These are phyloP conservation scores for Fusarium sarcochroum DNA, from an alignment of 2,329 filamentous ascomycete species.

Conservation along the genomic window DNA sequence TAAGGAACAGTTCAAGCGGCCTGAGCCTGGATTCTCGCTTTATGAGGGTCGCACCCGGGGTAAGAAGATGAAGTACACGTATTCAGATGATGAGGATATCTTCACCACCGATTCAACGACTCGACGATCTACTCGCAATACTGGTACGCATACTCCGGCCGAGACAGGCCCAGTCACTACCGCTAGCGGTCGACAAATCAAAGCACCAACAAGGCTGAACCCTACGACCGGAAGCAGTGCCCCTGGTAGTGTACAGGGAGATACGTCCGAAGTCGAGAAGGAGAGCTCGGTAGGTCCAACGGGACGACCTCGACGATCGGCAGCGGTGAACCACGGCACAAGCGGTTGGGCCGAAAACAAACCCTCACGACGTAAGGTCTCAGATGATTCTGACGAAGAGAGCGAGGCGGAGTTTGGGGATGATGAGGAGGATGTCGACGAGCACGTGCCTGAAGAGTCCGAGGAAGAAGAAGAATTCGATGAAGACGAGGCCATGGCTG, in stretches of 20 bases:
- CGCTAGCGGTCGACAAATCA: slow-evolving; percentile 88
- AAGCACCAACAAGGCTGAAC: slow-evolving; percentile 76
- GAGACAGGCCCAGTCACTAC: slow-evolving; percentile 78
- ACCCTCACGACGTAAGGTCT: slow-evolving; percentile 59
- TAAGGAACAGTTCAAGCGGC: slow-evolving; percentile 88
- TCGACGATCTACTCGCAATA: slow-evolving; percentile 81
- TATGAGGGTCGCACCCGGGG: slow-evolving; percentile 97
- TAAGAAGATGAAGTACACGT: slow-evolving; percentile 97
- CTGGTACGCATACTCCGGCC: slow-evolving; percentile 78
- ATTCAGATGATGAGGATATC: slow-evolving; percentile 87
- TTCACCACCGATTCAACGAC: slow-evolving; percentile 75
- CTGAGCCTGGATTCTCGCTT: slow-evolving; percentile 89
- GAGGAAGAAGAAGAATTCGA: slow-evolving; percentile 73
- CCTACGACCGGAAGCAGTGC: slow-evolving; percentile 69
- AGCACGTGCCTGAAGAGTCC: slow-evolving; percentile 72
- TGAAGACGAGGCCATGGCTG: slow-evolving; percentile 68
- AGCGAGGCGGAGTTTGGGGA: slow-evolving; percentile 82
- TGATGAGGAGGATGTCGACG: slow-evolving; percentile 79
- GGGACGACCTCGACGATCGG: slow-evolving; percentile 66
- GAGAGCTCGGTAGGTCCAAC: slow-evolving; percentile 59
- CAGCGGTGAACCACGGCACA: slow-evolving; percentile 63
- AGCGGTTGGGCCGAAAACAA: slow-evolving; percentile 62
- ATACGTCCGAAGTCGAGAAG: slow-evolving; percentile 57
- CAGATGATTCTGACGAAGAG: slow-evolving; percentile 74
- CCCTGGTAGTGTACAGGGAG: slow-evolving; percentile 62